Evolutionary conservation across 1,284 basidiomycete genomes (phyloP), one percentile per base, ranked within the genome.

Genomic region (Ceratobasidium sp.): DNA sequence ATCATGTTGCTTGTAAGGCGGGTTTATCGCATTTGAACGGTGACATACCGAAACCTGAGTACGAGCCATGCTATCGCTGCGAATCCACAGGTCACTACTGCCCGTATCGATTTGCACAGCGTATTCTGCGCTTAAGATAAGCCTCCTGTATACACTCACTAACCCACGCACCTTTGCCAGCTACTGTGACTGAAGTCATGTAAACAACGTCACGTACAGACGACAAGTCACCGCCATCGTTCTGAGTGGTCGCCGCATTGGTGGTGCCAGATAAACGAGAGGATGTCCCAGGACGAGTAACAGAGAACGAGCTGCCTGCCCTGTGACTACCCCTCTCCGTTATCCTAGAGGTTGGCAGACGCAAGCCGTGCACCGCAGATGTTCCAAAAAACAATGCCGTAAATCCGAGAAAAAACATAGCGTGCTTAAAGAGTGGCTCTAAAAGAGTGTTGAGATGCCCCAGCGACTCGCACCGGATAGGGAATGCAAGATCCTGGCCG

Each of bases 91-190:
- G 80, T 93, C 91, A 73, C 86, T 92, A 18, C 91, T 92, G 72
- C 92, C 92, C 0, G 91, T 92, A 80, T 93, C 91, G 59, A 93
- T 81, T 79, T 93, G 91, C 8, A 92, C 85, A 53, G 84, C 80
- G 78, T 88, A 90, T 36, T 69, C 54, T 69, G 18, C 21, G n/a
- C 30, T 42, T n/a, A 6, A 44, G 21, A 21, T 38, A n/a, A 44
- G 30, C 33, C 8, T 36, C 7, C 46, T 33, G 33, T 73, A 38
- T 72, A 53, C 25, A 42, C 21, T n/a, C 28, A 16, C 30, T 25
- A 7, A 21, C 18, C 5, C 5, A 63, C 67, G 48, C 25, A 75
- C 72, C 73, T 60, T 49, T 71, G 16, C 75, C 73, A 28, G 72
- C 74, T 72, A 74, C 56, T 21, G 64, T 66, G 28, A 74, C 56